Evolutionary conservation across 805 yeast genomes (phyloP).

Genomic region (Tetrapisispora pingtungensis): DNA sequence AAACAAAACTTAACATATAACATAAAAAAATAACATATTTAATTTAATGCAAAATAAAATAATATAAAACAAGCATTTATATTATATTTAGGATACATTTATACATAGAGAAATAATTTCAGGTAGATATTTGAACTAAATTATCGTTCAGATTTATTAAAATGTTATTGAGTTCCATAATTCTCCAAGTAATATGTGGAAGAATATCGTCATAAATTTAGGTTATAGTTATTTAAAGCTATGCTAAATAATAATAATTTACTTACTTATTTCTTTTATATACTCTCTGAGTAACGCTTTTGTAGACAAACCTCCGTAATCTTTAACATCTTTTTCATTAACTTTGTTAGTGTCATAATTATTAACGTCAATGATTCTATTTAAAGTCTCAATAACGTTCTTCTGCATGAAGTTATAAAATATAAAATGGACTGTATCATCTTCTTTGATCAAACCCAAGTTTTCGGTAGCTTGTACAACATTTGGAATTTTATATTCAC

Average conservation of each 20-base stretch:
- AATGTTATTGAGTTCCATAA: too few relatives aligned
- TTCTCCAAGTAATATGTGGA: too few relatives aligned
- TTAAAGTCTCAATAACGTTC: conserved; percentile 38
- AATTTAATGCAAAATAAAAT: conserved; percentile 3
- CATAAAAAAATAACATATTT: conserved; percentile 2
- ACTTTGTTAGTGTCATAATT: conserved; percentile 20
- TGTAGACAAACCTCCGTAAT: conserved; percentile 34
- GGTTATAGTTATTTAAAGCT: too few relatives aligned
- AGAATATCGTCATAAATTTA: too few relatives aligned
- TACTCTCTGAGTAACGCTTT: conserved; percentile 37
- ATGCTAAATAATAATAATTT: too few relatives aligned
- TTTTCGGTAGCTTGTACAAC: conserved; percentile 45
- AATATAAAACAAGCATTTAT: background rate
- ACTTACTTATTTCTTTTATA: conserved; percentile 3
- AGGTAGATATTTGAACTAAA: too few relatives aligned
- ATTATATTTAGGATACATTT: too few relatives aligned
- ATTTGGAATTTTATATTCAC: conserved; percentile 60
- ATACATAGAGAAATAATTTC: too few relatives aligned
- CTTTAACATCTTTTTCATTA: conserved; percentile 30
- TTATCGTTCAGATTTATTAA: too few relatives aligned
- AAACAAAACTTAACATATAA: conserved; percentile 1
- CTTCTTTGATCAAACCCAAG: conserved; percentile 6
- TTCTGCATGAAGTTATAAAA: conserved; percentile 68
- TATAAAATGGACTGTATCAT: conserved; percentile 50
- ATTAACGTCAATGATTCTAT: conserved; percentile 10